Conservation (phyloP, 148 eudicot species). For the Hydrangea macrophylla region DNA sequence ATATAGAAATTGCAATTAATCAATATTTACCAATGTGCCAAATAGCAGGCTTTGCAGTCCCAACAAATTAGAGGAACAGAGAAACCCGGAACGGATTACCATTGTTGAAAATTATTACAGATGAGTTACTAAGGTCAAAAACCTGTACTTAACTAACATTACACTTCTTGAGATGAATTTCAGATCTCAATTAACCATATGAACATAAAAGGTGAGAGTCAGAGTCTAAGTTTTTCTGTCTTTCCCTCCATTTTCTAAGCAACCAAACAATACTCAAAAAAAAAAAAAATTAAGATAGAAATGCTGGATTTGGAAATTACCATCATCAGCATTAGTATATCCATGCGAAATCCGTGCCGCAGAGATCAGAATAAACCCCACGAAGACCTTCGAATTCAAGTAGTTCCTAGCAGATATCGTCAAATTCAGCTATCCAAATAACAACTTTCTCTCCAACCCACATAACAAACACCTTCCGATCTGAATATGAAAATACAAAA, state of each 20-base stretch:
- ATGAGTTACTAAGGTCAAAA: background rate
- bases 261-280: slow-evolving; percentile 6
- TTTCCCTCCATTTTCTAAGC: background rate
- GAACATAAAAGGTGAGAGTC: background rate
- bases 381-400: slow-evolving; percentile 23
- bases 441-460: slow-evolving; percentile 22
- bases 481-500: slow-evolving; percentile 26
- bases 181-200: background rate
- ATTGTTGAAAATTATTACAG: background rate
- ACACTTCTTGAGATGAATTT: background rate
- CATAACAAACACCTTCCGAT: slow-evolving; percentile 15
- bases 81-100: background rate
- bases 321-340: slow-evolving; percentile 56
- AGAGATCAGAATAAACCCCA: slow-evolving; percentile 33
- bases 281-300: background rate
- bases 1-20: background rate
- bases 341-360: slow-evolving; percentile 31
- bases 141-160: background rate
- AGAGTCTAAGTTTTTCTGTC: background rate
- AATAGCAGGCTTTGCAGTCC: background rate
- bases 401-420: slow-evolving; percentile 28
- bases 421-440: slow-evolving; percentile 51
- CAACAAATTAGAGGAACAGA: background rate
- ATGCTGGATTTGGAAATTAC: slow-evolving; percentile 27
- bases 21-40: background rate